Evolutionary conservation across 768 basidiomycete species (phyloP), one percentile per base, ranked within the genome.

Genomic region (Suillus luteus): DNA sequence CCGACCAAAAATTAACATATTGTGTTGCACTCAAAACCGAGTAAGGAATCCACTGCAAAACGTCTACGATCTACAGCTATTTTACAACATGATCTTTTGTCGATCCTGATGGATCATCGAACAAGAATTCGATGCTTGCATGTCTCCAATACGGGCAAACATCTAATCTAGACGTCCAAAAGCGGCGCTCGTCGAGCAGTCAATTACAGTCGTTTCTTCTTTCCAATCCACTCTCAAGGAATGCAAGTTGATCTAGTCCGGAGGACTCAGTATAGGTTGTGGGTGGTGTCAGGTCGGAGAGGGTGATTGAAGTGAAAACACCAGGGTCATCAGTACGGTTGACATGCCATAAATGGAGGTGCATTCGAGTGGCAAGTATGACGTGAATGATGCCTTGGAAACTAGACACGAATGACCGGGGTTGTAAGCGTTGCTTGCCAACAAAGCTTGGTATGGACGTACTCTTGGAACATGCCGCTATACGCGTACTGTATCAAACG

Each of bases 401-500:
- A 37, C 62, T 63, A 35, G 6, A 15, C 7, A 31, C 35, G n/a
- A 6, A 15, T n/a, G 40, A 17, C 19, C 17, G n/a, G 11, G n/a
- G 9, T 35, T 24, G 35, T 60, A 15, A 60, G 37, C 11, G 19
- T 33, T 35, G 27, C 19, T 62, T 59, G 15, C 40, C 55, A 8
- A 19, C 7, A n/a, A 58, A 55, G 10, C 5, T 62, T 22, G 38
- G 24, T 15, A 44, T 10, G n/a, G 31, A 40, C 60, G 37, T 38
- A 63, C 62, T 63, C 62, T 37, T 49, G 31, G 22, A 63, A 61
- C 62, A 63, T 63, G 22, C 57, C 59, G 9, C 57, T 59, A 63
- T 63, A 63, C 9, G 59, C 55, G 33, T 63, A 35, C 62, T 63
- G 58, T 14, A 41, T 24, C 8, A 35, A 38, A 35, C 24, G 10